Percentiles rank a stretch among this genome's conserved stretches.
These are phyloP conservation scores for Rhynchosporium agropyri DNA, from an alignment of 2,329 filamentous ascomycete species.

Conservation along the genomic window DNA sequence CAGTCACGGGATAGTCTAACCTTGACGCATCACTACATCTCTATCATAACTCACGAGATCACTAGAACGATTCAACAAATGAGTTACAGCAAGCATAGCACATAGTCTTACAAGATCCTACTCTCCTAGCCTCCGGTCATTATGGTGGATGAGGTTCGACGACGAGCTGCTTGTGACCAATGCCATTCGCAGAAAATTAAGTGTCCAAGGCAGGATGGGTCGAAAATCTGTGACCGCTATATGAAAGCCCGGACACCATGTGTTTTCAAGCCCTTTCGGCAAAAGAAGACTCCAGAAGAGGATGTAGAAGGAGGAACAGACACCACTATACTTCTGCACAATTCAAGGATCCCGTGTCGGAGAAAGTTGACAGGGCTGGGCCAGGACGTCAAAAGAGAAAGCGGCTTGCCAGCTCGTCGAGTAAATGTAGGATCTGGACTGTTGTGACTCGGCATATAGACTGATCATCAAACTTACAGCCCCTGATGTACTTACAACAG, in stretches of 20 bases:
- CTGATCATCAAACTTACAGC: background rate
- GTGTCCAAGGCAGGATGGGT: conserved; percentile 47
- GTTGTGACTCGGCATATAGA: background rate
- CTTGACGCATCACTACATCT: too few relatives aligned
- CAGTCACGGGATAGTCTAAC: too few relatives aligned
- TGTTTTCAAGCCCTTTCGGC: conserved; percentile 48
- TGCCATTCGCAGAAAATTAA: conserved; percentile 53
- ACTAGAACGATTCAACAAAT: too few relatives aligned
- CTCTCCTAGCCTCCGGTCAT: background rate
- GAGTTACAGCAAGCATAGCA: too few relatives aligned
- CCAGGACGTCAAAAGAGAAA: conserved; percentile 9
- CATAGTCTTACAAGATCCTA: background rate
- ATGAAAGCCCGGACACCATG: conserved; percentile 47
- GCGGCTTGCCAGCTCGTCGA: background rate
- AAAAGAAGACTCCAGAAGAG: conserved; percentile 29
- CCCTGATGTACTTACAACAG: background rate
- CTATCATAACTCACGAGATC: too few relatives aligned
- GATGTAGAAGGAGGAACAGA: background rate
- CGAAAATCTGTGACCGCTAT: conserved; percentile 47
- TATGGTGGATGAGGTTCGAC: conserved; percentile 33
- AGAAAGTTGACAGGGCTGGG: background rate
- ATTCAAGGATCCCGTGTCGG: background rate
- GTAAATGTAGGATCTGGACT: background rate
- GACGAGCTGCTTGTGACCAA: conserved; percentile 46
- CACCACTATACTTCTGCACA: background rate